phyloP scores from a whole-genome alignment of 805 yeast species.

The Ogataea thermomethanolica region DNA sequence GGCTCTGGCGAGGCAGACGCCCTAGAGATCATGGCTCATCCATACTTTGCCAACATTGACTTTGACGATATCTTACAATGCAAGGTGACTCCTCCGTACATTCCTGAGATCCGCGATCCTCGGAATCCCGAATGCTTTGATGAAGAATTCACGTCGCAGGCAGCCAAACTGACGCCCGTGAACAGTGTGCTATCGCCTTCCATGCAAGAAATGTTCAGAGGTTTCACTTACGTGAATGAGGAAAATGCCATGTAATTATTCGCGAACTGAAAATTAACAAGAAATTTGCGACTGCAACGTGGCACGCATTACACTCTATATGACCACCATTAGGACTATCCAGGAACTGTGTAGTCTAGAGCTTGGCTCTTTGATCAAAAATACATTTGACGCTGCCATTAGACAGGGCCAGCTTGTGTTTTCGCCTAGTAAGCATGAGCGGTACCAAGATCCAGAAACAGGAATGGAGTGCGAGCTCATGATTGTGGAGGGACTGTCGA shows the following conservation, averaged over 20 bases:
- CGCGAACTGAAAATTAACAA: conserved; percentile 1
- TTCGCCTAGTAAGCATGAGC: conserved; percentile 19
- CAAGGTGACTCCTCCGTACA: conserved; percentile 80
- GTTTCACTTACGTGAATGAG: conserved; percentile 84
- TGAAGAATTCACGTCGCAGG: conserved; percentile 89
- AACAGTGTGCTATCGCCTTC: conserved; percentile 80
- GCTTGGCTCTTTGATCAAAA: conserved; percentile 17
- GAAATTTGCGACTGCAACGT: not conserved
- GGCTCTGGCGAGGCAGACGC: conserved; percentile 92
- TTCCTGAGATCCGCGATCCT: conserved; percentile 82
- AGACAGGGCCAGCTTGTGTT: conserved; percentile 25
- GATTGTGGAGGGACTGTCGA: conserved; percentile 32
- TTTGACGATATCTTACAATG: conserved; percentile 79
- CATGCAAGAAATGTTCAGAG: conserved; percentile 96
- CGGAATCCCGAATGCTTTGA: conserved; percentile 93
- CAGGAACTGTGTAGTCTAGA: conserved; percentile 17
- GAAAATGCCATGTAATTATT: conserved; percentile 29
- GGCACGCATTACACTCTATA: conserved; percentile 4
- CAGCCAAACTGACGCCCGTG: conserved; percentile 93
- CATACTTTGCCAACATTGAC: conserved; percentile 84
- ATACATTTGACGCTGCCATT: conserved; percentile 25
- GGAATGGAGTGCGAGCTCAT: conserved; percentile 31
- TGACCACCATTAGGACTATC: conserved; percentile 15
- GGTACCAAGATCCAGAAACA: conserved; percentile 21
- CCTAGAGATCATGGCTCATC: conserved; percentile 89